phyloP scores from a whole-genome alignment of 2,329 filamentous ascomycete species.

The Alternaria triticimaculans region DNA sequence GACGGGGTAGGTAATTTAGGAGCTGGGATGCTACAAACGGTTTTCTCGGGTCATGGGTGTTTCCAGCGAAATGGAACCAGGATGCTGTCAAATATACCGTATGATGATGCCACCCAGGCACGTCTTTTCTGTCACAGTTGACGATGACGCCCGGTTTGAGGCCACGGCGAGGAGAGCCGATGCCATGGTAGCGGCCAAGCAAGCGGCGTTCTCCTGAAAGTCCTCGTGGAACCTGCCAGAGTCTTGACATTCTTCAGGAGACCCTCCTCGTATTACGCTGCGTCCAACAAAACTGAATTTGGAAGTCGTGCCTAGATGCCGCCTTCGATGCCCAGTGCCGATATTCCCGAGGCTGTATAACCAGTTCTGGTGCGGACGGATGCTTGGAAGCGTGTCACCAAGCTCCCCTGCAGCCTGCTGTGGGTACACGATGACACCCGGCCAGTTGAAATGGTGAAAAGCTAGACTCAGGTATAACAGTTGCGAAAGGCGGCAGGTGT shows the following conservation, averaged over 20 bases:
- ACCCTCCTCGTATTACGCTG: slow-evolving; percentile 3
- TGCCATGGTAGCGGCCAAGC: slow-evolving; percentile 8
- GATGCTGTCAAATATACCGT: background rate
- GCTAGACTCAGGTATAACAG: slow-evolving; percentile 1
- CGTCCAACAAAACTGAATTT: slow-evolving; percentile 1
- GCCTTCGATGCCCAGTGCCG: slow-evolving; percentile 7
- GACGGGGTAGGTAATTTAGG: background rate
- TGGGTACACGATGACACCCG: background rate
- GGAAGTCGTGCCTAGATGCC: slow-evolving; percentile 12
- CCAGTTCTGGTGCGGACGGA: slow-evolving; percentile 4
- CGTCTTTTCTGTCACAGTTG: background rate
- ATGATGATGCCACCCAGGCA: background rate
- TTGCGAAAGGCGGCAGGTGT: slow-evolving; percentile 9
- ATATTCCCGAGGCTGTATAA: background rate
- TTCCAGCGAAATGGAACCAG: background rate
- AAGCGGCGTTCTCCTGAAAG: slow-evolving; percentile 5
- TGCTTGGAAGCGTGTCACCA: background rate
- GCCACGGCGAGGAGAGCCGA: slow-evolving; percentile 7
- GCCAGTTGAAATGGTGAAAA: background rate
- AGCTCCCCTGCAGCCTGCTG: slow-evolving; percentile 5
- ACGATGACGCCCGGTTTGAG: background rate
- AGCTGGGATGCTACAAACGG: background rate
- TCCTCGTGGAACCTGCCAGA: background rate
- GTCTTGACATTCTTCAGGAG: background rate
- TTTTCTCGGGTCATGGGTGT: background rate